Evolutionary conservation across 805 yeast genomes (phyloP), one percentile per base, ranked within the genome.

Genomic region (Pachysolen tannophilus): DNA sequence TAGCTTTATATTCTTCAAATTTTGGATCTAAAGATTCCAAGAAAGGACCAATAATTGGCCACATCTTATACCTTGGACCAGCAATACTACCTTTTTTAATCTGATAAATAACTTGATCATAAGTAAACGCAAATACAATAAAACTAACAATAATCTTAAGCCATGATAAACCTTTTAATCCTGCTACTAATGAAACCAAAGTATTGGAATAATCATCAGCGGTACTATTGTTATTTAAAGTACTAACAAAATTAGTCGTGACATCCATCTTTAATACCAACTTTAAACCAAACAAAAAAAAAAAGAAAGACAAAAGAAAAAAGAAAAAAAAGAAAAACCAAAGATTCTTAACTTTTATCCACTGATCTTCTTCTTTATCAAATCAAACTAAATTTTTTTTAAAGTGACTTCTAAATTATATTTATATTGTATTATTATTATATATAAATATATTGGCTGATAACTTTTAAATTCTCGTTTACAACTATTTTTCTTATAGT

Each of bases 1-100:
- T 92, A 33, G 84, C 84, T 56, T 75, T 67, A 59, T 92, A 92
- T 52, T 82, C 95, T 53, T 83, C 95, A 56, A 92, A 92, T 56
- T 90, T 88, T 15, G 98, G 98, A 63, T 92, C 90, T 55, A 92
- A 65, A 13, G 92, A 79, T 56, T 92, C 97, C 58, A 92, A 65
- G 49, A 92, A 92, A 3, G 98, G 97, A 2, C 98, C 98, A 47
- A 92, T 88, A 33, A 92, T 67, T 2, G 98, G 98, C 87, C 94
- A 90, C 39, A 87, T 50, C 60, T 92, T 92, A 56, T 69, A 78
- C 30, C 63, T 60, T 10, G 97, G 98, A 16, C 98, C 98, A 7
- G 86, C 96, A 55, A 90, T 86, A 23, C 73, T 53, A 28, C 97
- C 97, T 60, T 92, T 92, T 43, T 77, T 75, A 30, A 74, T 50